These are phyloP conservation scores for Leccinum barrowsii DNA, from an alignment of 768 basidiomycete genomes.

Conservation along the genomic window DNA sequence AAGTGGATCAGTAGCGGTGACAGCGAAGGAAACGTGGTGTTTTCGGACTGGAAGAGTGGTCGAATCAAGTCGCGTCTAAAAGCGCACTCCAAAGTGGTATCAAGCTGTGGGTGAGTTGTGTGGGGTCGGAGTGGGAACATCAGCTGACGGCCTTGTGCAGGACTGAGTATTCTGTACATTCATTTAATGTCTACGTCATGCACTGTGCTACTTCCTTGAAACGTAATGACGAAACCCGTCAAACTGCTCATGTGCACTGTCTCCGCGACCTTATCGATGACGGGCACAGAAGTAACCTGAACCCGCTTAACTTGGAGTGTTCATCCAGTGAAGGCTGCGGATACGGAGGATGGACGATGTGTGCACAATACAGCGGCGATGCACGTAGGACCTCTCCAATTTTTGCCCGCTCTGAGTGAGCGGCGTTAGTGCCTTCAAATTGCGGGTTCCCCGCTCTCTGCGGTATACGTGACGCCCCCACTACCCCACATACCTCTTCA, in stretches of 20 bases:
- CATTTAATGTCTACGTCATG: constrained; percentile 4
- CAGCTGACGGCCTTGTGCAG: constrained; percentile 18
- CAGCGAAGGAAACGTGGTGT: constrained; percentile 90
- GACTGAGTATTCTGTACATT: constrained; percentile 26
- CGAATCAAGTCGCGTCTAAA: constrained; percentile 87
- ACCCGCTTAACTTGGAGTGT: background rate
- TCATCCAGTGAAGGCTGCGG: background rate
- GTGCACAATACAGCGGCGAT: too few relatives aligned
- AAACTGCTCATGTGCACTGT: background rate
- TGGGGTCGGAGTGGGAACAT: background rate
- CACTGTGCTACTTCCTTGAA: background rate
- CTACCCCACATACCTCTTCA: too few relatives aligned
- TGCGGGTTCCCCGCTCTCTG: too few relatives aligned
- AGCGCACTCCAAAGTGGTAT: constrained; percentile 97
- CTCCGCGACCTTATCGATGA: constrained; percentile 1
- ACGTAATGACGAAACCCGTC: background rate
- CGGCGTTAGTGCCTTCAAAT: too few relatives aligned
- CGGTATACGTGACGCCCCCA: too few relatives aligned
- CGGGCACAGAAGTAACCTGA: background rate
- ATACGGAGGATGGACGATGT: background rate
- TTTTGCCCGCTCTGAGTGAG: too few relatives aligned
- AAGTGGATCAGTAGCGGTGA: constrained; percentile 98
- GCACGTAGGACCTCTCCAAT: too few relatives aligned
- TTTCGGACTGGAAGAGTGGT: constrained; percentile 99
- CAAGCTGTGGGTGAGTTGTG: constrained; percentile 87